phyloP scores from a whole-genome alignment of 306 rosid genomes.

The Elaeagnus macrophylla region DNA sequence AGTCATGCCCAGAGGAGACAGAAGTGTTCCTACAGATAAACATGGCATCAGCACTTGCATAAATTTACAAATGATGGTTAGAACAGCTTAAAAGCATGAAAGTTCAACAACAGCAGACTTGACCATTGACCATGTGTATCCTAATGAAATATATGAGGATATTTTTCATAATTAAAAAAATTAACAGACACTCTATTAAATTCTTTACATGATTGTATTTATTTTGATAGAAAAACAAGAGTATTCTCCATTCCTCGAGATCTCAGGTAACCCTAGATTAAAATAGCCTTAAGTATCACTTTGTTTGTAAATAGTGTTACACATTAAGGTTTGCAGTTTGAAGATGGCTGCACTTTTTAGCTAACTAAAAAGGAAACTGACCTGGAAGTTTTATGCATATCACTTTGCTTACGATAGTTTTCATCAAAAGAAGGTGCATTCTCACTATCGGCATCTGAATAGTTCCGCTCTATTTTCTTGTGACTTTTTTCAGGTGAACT shows the following conservation, averaged over 20 bases:
- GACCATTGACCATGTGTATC: no score
- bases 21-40: conserved; percentile 35
- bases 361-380: conserved; percentile 17
- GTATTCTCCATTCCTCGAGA: no score
- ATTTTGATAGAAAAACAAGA: no score
- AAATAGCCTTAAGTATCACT: conserved; percentile 7
- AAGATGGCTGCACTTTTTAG: neutral
- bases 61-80: neutral
- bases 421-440: conserved; percentile 50
- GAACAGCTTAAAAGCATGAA: neutral
- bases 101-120: neutral
- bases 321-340: neutral
- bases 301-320: neutral
- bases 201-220: no score
- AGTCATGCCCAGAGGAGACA: conserved; percentile 58
- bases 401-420: conserved; percentile 34
- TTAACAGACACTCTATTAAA: no score
- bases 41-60: conserved; percentile 8
- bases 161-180: no score
- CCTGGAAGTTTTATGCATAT: conserved; percentile 45
- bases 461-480: conserved; percentile 44
- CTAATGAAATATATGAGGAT: no score
- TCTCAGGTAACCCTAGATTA: no score
- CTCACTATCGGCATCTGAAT: conserved; percentile 40
- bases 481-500: conserved; percentile 36